Evolutionary conservation across 2,329 filamentous ascomycete species (phyloP), one percentile per base, ranked within the genome.

Genomic region (Exophiala calicioides): DNA sequence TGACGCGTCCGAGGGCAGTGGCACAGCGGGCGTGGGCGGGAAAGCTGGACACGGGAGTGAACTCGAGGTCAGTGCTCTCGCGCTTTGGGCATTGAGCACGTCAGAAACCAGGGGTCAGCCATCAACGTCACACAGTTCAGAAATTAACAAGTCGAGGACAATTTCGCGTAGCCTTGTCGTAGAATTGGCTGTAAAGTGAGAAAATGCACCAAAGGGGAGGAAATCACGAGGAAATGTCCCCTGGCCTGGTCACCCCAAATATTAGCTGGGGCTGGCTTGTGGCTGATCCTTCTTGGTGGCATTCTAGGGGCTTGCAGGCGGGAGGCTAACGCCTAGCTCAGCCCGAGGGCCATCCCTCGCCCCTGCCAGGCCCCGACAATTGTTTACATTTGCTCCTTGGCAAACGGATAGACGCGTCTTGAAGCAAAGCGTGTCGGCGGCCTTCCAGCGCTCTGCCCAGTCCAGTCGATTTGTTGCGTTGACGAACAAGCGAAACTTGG

Each of bases 111-210:
- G 15, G 16, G n/a, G 15, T n/a, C 13, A 5, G 30, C 15, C 32
- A 27, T 35, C 19, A 13, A 16, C 15, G 40, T 44, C 16, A 15
- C 24, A 44, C 40, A 36, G 20, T 24, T 16, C 12, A 35, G 40
- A 44, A 35, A 44, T 44, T 36, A 32, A 13, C 19, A 10, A 26
- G 21, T 27, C 19, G 26, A 16, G 40, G 5, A 44, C 21, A 44
- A 44, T 44, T 21, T 43, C 38, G 44, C 38, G 21, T 35, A 30
- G 30, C 13, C n/a, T n/a, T n/a, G n/a, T n/a, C n/a, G n/a, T n/a
- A n/a, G n/a, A n/a, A n/a, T n/a, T n/a, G n/a, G n/a, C n/a, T n/a
- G n/a, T n/a, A n/a, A n/a, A n/a, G n/a, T n/a, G n/a, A n/a, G n/a
- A n/a, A n/a, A n/a, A n/a, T n/a, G n/a, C n/a, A n/a, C n/a, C n/a